Conservation (phyloP, 805 yeast species). For the Candida wancherniae region DNA sequence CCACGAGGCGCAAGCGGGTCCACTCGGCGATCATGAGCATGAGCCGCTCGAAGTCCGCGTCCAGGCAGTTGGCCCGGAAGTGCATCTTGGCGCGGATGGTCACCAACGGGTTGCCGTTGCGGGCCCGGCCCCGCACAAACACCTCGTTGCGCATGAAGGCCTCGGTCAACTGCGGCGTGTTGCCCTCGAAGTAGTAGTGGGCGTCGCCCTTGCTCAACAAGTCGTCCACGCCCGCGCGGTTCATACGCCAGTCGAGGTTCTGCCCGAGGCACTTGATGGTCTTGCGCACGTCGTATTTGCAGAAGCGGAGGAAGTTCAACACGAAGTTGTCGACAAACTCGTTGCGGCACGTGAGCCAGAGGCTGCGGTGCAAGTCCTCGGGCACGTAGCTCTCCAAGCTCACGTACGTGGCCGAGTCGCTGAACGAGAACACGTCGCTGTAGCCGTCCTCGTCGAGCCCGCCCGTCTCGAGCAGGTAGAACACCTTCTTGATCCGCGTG, state of each 20-base stretch:
- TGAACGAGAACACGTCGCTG: conserved; percentile 6
- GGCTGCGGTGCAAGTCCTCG: conserved; percentile 12
- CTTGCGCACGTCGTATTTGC: conserved; percentile 4
- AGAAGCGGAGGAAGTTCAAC: conserved; percentile 8
- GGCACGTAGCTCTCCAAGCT: conserved; percentile 4
- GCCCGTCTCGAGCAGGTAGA: conserved; percentile 9
- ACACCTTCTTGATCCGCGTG: conserved; percentile 6
- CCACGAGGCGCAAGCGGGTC: conserved; percentile 6
- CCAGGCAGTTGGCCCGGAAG: conserved; percentile 7
- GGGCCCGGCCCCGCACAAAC: conserved; percentile 6
- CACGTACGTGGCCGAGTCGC: conserved; percentile 5
- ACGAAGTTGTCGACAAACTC: conserved; percentile 10
- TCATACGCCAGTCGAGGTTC: conserved; percentile 10
- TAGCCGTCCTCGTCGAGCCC: conserved; percentile 2
- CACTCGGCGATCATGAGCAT: conserved; percentile 9
- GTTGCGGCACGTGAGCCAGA: conserved; percentile 11
- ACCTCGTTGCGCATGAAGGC: conserved; percentile 7
- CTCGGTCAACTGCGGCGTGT: conserved; percentile 3
- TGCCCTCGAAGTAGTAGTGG: conserved; percentile 2
- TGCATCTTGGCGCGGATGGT: conserved; percentile 6
- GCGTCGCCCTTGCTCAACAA: conserved; percentile 10
- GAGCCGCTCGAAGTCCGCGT: conserved; percentile 6
- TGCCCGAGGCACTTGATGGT: conserved; percentile 9
- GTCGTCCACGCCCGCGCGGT: conserved; percentile 6
- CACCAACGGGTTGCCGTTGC: conserved; percentile 7